Evolutionary conservation across 805 yeast species (phyloP).

Genomic region (Saccharomycopsis javanensis): DNA sequence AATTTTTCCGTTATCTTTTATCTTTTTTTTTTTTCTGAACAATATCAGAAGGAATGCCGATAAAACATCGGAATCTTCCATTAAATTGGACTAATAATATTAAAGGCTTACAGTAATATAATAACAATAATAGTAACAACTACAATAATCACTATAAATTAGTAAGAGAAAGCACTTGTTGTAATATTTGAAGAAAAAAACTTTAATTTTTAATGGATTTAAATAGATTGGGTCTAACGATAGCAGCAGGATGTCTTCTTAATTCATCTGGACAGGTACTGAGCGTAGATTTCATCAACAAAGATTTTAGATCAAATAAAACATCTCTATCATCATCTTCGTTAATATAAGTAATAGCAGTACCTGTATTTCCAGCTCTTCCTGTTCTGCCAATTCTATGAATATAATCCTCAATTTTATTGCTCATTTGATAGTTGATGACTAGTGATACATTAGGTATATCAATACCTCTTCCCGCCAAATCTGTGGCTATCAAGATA

Average conservation of each 20-base stretch:
- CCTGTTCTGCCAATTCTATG: constrained; percentile 97
- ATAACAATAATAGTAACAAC: not conserved
- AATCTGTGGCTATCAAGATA: constrained; percentile 82
- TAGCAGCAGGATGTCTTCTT: constrained; percentile 14
- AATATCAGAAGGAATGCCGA: not conserved
- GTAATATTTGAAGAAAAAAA: not conserved
- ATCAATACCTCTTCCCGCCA: constrained; percentile 94
- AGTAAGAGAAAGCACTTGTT: too few relatives aligned
- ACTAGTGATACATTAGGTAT: constrained; percentile 81
- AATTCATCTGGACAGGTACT: constrained; percentile 18
- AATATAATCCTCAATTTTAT: constrained; percentile 68
- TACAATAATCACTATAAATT: too few relatives aligned
- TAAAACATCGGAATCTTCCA: not conserved
- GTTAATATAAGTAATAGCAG: constrained; percentile 63
- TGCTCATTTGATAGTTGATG: constrained; percentile 77
- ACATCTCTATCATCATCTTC: constrained; percentile 43
- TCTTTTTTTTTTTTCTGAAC: not conserved
- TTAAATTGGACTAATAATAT: too few relatives aligned
- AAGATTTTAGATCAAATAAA: constrained; percentile 31
- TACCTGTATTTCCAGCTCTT: constrained; percentile 79
- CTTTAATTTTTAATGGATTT: constrained; percentile 13
- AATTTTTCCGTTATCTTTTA: not conserved
- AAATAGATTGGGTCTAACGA: constrained; percentile 15
- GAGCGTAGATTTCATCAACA: constrained; percentile 11
- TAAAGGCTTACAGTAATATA: not conserved